Evolutionary conservation across 1,284 basidiomycete genomes (phyloP), one percentile per base, ranked within the genome.

Genomic region (Ganoderma sinense): DNA sequence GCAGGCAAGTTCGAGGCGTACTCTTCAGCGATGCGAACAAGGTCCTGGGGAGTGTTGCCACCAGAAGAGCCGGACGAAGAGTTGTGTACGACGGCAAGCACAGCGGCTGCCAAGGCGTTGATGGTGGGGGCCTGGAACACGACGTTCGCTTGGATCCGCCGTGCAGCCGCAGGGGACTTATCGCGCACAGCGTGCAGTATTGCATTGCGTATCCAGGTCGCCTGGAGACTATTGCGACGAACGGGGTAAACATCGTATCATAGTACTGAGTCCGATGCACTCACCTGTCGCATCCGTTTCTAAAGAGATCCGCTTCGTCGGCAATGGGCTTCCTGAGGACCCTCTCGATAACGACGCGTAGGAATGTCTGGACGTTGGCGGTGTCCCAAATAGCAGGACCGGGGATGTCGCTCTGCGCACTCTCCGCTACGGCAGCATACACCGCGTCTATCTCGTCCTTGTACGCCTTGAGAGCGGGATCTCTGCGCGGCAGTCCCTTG

Each of bases 251-350:
- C 36, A 36, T 26, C 3, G 11, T 23, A 39, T 33, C 56, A 31
- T 29, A 8, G 29, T 56, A 71, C 73, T 10, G 13, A 81, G 53
- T 20, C 53, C 14, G 31, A 31, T 20, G 29, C 29, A 62, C 64
- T 13, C n/a, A 81, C 82, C 83, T 84, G 69, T 85, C 83, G 43
- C 82, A 80, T 4, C 83, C 83, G 39, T 75, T 71, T n/a, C 77
- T 77, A 74, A 84, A 85, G 8, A 85, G 65, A 66, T 85, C 83
- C 2, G 75, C 78, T 33, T 76, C 69, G 65, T 82, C 80, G 1
- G 60, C 45, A 1, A 79, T 40, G 2, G 55, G 5, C 0, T 43
- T 31, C 7, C 45, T 63, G n/a, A 83, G 43, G 2, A 80, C 78
- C 4, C 69, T 75, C 33, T 71, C 55, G 2, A 81, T 74, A 1